phyloP scores from a whole-genome alignment of 108 stramenopile species.

The Phaeodactylum tricornutum region DNA sequence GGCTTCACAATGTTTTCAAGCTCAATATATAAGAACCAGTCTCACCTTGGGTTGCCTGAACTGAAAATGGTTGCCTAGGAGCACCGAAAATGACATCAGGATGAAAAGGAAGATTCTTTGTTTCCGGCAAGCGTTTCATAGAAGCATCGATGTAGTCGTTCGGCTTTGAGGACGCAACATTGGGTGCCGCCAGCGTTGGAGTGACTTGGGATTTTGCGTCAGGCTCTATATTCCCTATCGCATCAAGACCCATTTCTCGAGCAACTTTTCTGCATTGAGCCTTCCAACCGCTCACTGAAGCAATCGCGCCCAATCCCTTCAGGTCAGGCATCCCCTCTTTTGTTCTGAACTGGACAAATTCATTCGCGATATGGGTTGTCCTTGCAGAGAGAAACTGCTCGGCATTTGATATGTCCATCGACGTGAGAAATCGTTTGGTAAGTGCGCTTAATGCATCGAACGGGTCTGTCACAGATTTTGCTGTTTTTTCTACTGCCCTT shows the following conservation, averaged over 20 bases:
- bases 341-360: conserved; percentile 18
- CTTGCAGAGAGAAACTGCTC: conserved; percentile 25
- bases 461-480: conserved; percentile 6
- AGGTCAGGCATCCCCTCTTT: conserved; percentile 7
- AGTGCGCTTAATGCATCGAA: conserved; percentile 7
- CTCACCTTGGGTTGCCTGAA: too few species aligned
- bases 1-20: too few species aligned
- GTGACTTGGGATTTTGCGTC: too few species aligned
- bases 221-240: conserved; percentile 4
- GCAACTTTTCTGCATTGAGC: conserved; percentile 23
- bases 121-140: too few species aligned
- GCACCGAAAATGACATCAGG: too few species aligned
- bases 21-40: too few species aligned
- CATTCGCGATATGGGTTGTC: conserved; percentile 29
- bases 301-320: conserved; percentile 42
- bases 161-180: too few species aligned
- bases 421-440: conserved; percentile 10
- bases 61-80: too few species aligned
- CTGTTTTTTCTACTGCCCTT: background rate
- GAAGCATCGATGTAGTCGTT: too few species aligned
- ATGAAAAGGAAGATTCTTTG: too few species aligned
- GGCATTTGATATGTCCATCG: conserved; percentile 25
- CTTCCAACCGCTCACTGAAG: conserved; percentile 45
- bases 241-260: conserved; percentile 6
- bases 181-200: too few species aligned